Conservation (phyloP, 305 asterid species). For the Fraxinus sp. region DNA sequence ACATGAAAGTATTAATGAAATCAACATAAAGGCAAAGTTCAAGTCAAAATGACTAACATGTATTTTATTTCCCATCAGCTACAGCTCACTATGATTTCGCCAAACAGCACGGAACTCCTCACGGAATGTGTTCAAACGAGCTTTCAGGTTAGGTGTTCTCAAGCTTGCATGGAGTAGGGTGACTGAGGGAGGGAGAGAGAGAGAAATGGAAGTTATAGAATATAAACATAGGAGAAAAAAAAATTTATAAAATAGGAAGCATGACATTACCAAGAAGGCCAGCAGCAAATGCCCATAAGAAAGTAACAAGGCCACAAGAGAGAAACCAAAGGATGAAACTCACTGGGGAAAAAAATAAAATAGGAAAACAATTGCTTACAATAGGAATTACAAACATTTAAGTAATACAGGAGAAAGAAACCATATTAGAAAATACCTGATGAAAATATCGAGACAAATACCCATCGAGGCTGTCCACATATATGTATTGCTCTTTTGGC, state of each 20-base stretch:
- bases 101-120: constrained; percentile 97
- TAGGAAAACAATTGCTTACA: constrained; percentile 14
- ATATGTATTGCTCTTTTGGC: constrained; percentile 72
- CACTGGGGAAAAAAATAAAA: constrained; percentile 38
- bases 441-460: constrained; percentile 65
- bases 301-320: constrained; percentile 71
- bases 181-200: constrained; percentile 40
- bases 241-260: constrained; percentile 10
- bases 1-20: not conserved
- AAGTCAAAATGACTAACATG: constrained; percentile 37
- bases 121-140: constrained; percentile 92
- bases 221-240: not conserved
- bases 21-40: constrained; percentile 19
- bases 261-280: constrained; percentile 71
- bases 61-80: constrained; percentile 35
- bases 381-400: constrained; percentile 20
- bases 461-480: constrained; percentile 95
- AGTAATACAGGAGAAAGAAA: constrained; percentile 1
- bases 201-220: constrained; percentile 3
- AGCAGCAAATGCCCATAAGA: constrained; percentile 61
- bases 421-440: constrained; percentile 35
- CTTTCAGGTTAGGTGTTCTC: constrained; percentile 86
- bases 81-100: constrained; percentile 95
- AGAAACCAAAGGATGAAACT: constrained; percentile 78
- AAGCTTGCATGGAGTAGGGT: constrained; percentile 79